phyloP scores from a whole-genome alignment of 164 flowering plant species.

The Hamamelis virginiana region DNA sequence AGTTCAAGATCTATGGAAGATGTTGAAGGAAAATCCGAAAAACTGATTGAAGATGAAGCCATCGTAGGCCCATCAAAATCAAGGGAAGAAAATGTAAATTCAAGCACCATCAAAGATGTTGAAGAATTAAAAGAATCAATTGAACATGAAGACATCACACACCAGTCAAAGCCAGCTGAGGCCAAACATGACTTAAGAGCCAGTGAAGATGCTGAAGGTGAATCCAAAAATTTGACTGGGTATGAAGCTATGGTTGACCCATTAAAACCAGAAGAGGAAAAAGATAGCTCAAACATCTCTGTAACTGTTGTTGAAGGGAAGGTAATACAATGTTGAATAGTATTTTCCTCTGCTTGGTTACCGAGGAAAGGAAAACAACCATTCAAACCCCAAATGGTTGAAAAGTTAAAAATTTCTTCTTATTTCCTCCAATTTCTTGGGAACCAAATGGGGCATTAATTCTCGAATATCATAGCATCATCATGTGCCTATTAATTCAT shows the following conservation, averaged over 20 bases:
- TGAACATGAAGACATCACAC: not conserved
- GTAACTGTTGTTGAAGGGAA: not conserved
- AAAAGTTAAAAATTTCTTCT: not conserved
- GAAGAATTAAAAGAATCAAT: not conserved
- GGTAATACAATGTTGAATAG: not conserved
- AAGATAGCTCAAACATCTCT: not conserved
- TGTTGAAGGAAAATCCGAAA: not conserved
- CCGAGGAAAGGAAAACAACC: not conserved
- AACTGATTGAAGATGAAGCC: not conserved
- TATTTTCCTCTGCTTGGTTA: not conserved
- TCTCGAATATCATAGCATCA: no score
- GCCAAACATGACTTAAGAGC: not conserved
- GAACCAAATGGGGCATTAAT: no score
- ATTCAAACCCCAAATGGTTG: not conserved
- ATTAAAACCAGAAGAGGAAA: not conserved
- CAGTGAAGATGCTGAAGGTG: slow-evolving; percentile 2
- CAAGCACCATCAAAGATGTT: not conserved
- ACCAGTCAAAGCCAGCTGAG: not conserved
- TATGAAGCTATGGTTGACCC: not conserved
- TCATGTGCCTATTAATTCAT: no score
- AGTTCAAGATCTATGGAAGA: not conserved
- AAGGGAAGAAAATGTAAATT: not conserved
- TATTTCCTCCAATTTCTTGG: no score
- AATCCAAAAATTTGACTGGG: not conserved
- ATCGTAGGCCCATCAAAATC: not conserved